These are phyloP conservation scores for Beauveria caledonica DNA, from an alignment of 2,329 filamentous ascomycete genomes.

Conservation along the genomic window DNA sequence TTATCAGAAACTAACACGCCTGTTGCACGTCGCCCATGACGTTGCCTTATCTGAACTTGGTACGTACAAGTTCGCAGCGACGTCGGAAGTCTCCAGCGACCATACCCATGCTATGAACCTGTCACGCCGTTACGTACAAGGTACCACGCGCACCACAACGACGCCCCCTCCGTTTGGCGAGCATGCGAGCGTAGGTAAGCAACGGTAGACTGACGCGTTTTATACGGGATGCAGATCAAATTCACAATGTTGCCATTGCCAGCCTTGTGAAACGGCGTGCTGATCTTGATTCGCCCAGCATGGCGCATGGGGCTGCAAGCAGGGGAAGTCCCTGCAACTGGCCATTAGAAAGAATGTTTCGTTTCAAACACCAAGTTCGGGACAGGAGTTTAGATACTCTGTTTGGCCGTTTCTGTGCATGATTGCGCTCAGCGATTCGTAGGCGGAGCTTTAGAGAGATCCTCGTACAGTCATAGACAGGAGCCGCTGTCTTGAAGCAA, in stretches of 20 bases:
- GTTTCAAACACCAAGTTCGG: too few species aligned
- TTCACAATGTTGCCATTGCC: neutral
- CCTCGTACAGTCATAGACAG: too few species aligned
- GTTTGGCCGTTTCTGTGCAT: too few species aligned
- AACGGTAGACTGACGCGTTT: neutral
- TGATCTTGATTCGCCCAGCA: too few species aligned
- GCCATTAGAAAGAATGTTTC: too few species aligned
- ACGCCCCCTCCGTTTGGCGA: neutral
- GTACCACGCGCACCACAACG: neutral
- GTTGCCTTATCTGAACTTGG: too few species aligned
- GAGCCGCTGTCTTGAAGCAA: too few species aligned
- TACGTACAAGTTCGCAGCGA: neutral
- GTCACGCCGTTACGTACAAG: slow-evolving; percentile 9
- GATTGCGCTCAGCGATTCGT: too few species aligned
- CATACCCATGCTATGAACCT: neutral
- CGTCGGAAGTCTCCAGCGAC: neutral
- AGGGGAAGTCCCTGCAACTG: too few species aligned
- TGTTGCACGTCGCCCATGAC: neutral
- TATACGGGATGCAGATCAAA: neutral
- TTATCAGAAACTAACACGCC: neutral
- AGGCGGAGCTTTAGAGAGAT: too few species aligned
- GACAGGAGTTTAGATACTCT: too few species aligned
- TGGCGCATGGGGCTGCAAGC: too few species aligned
- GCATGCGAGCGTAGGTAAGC: neutral
- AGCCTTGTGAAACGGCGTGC: neutral